Conservation (phyloP, 2,329 filamentous ascomycete genomes). For the Fusarium proliferatum region DNA sequence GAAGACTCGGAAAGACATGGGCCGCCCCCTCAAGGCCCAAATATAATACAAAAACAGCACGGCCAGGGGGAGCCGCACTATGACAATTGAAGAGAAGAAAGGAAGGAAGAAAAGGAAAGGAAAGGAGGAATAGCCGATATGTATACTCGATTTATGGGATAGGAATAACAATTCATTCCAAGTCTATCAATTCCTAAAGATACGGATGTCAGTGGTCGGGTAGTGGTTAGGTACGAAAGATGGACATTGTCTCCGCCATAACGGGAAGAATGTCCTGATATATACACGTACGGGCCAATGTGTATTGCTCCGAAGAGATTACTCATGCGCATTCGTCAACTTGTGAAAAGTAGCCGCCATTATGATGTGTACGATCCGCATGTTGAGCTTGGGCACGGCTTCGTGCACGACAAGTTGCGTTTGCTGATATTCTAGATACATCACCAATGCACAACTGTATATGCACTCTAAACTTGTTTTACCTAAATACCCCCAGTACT, state of each 20-base stretch:
- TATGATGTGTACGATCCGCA: neutral
- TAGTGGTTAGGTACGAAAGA: no score
- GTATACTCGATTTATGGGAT: neutral
- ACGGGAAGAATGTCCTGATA: neutral
- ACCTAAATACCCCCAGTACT: neutral
- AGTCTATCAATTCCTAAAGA: neutral
- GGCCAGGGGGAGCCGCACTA: neutral
- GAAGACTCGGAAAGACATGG: neutral
- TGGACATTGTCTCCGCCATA: neutral
- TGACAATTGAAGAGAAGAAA: neutral
- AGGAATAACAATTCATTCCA: neutral
- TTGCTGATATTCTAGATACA: neutral
- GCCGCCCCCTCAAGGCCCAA: neutral
- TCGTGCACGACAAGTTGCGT: neutral
- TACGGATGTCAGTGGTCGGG: neutral
- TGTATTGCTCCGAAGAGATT: neutral
- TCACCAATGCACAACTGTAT: neutral
- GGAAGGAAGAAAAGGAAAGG: neutral
- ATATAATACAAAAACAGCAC: neutral
- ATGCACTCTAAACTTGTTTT: neutral
- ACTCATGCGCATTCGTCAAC: fast-evolving
- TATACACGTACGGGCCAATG: neutral
- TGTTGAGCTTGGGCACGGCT: neutral
- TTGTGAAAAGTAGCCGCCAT: neutral
- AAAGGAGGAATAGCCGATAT: neutral